Evolutionary conservation across 2,329 filamentous ascomycete species (phyloP).

Genomic region (Aspergillus sp.): DNA sequence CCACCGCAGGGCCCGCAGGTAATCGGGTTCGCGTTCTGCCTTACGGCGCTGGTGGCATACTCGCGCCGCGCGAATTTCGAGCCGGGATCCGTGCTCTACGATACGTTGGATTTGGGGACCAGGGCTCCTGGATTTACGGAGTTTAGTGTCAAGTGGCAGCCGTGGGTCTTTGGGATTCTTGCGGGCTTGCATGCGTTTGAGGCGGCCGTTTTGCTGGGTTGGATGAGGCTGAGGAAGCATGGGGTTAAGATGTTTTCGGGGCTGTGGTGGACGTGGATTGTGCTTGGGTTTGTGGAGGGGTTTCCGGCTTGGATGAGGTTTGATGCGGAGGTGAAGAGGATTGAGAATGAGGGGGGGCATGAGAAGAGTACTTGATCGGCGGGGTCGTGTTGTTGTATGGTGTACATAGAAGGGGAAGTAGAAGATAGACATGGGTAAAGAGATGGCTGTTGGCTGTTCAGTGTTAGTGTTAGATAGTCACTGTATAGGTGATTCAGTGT

Average conservation of each 20-base stretch:
- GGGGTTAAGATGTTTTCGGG: conserved; percentile 50
- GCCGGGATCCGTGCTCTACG: conserved; percentile 53
- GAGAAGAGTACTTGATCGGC: conserved; percentile 16
- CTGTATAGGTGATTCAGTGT: neutral
- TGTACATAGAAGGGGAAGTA: neutral
- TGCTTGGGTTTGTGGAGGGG: conserved; percentile 55
- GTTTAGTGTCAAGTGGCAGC: conserved; percentile 61
- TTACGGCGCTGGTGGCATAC: conserved; percentile 56
- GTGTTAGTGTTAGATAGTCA: too few relatives aligned
- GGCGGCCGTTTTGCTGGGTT: conserved; percentile 48
- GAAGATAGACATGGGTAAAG: neutral
- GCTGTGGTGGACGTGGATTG: conserved; percentile 57
- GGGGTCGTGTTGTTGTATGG: neutral
- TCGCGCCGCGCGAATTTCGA: conserved; percentile 53
- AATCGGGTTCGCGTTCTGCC: conserved; percentile 55
- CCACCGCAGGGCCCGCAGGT: conserved; percentile 53
- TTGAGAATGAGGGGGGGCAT: conserved; percentile 34
- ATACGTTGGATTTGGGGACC: conserved; percentile 43
- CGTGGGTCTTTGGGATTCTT: conserved; percentile 58
- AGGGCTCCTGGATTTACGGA: conserved; percentile 59
- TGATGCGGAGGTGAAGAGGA: conserved; percentile 43
- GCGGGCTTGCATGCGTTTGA: conserved; percentile 67
- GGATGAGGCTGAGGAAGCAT: conserved; percentile 50
- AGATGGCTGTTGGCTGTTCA: too few relatives aligned
- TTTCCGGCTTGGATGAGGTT: conserved; percentile 50